A percentile compares a stretch with the other conserved stretches of the same genome.
Conservation (phyloP, 805 yeast genomes). For the Brettanomyces naardenensis region DNA sequence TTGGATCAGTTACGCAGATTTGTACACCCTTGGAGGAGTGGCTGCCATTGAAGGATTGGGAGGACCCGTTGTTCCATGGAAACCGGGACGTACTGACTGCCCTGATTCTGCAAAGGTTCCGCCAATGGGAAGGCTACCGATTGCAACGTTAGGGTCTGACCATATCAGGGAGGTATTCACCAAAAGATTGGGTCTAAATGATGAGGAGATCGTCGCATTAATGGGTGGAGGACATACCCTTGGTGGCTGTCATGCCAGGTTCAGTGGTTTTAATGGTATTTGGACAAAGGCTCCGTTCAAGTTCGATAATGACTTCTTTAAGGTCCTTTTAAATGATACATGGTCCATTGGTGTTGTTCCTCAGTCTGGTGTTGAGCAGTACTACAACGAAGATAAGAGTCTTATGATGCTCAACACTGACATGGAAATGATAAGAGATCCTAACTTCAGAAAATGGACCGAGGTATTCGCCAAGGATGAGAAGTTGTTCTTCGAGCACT, state of each 20-base stretch:
- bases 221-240: slow-evolving; percentile 73
- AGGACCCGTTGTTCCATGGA: slow-evolving; percentile 77
- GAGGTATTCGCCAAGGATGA: slow-evolving; percentile 62
- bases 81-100: slow-evolving; percentile 69
- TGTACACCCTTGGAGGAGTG: slow-evolving; percentile 75
- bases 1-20: slow-evolving; percentile 73
- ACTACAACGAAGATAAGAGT: slow-evolving; percentile 25
- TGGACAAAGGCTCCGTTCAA: slow-evolving; percentile 35
- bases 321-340: slow-evolving; percentile 42
- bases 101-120: slow-evolving; percentile 43
- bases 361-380: slow-evolving; percentile 34
- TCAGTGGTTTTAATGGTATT: slow-evolving; percentile 41
- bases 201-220: slow-evolving; percentile 65
- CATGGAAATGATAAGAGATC: slow-evolving; percentile 52
- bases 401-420: slow-evolving; percentile 89
- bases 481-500: slow-evolving; percentile 52
- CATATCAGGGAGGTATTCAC: slow-evolving; percentile 58
- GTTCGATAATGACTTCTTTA: slow-evolving; percentile 37
- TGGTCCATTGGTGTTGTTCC: slow-evolving; percentile 31
- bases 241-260: slow-evolving; percentile 63
- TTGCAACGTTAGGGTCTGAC: slow-evolving; percentile 55
- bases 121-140: slow-evolving; percentile 66
- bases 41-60: slow-evolving; percentile 71
- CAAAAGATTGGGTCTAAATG: slow-evolving; percentile 57
- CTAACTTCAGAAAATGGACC: slow-evolving; percentile 52